Evolutionary conservation across 345 rosid genomes (phyloP).

Genomic region (Tarenaya hassleriana): DNA sequence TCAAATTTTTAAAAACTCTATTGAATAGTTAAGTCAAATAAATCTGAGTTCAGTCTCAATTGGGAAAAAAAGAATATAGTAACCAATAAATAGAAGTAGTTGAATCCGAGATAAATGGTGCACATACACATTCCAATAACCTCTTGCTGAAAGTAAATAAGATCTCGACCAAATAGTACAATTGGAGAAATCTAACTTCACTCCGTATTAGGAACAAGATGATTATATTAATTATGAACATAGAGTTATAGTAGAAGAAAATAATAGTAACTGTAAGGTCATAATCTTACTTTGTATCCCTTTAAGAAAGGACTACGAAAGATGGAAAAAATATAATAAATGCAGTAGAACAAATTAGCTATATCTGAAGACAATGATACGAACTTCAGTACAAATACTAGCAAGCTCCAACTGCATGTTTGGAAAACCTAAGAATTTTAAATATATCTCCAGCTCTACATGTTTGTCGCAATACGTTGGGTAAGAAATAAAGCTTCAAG

Average conservation of each 20-base stretch:
- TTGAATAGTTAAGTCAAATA: not conserved
- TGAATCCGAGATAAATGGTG: too few relatives aligned
- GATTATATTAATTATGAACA: not conserved
- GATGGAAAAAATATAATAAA: too few relatives aligned
- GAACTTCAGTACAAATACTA: slow-evolving; percentile 1
- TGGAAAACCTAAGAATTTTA: slow-evolving; percentile 8
- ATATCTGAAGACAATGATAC: slow-evolving; percentile 4
- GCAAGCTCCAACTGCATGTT: slow-evolving; percentile 1
- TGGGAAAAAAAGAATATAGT: not conserved
- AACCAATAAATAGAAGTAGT: too few relatives aligned
- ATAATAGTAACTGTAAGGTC: too few relatives aligned
- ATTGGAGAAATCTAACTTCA: not conserved
- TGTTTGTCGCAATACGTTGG: slow-evolving; percentile 1
- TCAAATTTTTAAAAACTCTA: slow-evolving; percentile 10
- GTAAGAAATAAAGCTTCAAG: slow-evolving; percentile 7
- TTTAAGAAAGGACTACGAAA: too few relatives aligned
- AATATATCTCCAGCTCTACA: slow-evolving; percentile 5
- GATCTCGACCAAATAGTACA: slow-evolving; percentile 7
- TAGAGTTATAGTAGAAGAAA: not conserved
- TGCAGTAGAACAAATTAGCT: slow-evolving; percentile 21
- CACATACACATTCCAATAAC: not conserved
- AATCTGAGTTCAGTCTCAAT: slow-evolving; percentile 1
- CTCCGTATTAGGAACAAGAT: not conserved
- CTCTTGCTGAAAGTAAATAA: slow-evolving; percentile 11
- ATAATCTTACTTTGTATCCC: too few relatives aligned